Conservation (phyloP, 768 basidiomycete genomes). For the Epithele typhae region DNA sequence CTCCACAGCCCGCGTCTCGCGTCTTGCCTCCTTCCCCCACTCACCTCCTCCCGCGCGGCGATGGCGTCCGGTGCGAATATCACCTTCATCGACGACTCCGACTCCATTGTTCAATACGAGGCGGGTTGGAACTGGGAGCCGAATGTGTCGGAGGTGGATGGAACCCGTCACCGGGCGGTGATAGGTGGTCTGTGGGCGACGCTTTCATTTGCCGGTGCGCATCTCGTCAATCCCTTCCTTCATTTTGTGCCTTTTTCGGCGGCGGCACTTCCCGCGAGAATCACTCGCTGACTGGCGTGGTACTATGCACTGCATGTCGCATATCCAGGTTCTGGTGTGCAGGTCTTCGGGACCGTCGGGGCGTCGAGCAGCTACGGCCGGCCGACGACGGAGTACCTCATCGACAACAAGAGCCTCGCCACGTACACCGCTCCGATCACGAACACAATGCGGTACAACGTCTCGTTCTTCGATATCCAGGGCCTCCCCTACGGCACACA, state of each 20-base stretch:
- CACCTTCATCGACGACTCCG: constrained; percentile 5
- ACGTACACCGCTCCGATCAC: neutral
- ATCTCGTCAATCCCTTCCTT: too few species aligned
- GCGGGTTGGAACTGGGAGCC: constrained; percentile 12
- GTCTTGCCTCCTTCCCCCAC: too few species aligned
- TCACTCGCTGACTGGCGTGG: neutral
- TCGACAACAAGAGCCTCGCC: neutral
- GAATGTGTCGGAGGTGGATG: constrained; percentile 6
- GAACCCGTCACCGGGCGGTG: constrained; percentile 5
- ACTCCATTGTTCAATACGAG: constrained; percentile 4
- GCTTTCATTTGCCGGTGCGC: constrained; percentile 7
- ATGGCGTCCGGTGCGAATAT: neutral
- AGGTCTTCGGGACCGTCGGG: neutral
- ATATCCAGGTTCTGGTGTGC: neutral
- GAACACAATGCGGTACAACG: neutral
- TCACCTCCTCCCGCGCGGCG: neutral
- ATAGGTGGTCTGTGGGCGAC: neutral
- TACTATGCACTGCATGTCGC: neutral
- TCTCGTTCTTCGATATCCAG: neutral
- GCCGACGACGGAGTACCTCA: neutral
- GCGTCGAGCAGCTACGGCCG: neutral
- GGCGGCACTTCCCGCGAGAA: neutral
- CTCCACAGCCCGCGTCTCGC: too few species aligned
- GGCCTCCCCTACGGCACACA: neutral
- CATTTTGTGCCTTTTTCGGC: neutral